Conservation (phyloP, 768 basidiomycete species). For the Pleurotus salmoneostramineus region DNA sequence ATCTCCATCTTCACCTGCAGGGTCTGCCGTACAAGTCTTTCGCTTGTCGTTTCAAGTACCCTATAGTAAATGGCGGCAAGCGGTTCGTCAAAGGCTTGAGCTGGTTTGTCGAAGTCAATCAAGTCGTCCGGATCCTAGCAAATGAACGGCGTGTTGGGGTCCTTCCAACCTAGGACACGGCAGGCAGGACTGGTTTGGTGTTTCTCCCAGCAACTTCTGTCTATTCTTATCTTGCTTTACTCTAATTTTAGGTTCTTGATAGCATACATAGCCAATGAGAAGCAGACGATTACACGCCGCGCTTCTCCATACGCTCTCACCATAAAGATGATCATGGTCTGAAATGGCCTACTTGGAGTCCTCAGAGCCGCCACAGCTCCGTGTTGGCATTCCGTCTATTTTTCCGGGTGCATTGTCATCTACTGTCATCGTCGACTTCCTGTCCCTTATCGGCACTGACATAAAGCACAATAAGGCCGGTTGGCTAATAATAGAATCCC, state of each 20-base stretch:
- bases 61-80: constrained; percentile 31
- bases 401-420: not conserved
- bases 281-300: not conserved
- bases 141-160: constrained; percentile 45
- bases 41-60: constrained; percentile 42
- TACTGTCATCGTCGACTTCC: too few species aligned
- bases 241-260: not conserved
- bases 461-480: not conserved
- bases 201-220: not conserved
- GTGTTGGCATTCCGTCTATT: too few species aligned
- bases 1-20: constrained; percentile 75
- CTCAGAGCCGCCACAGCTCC: too few species aligned
- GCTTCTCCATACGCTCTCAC: too few species aligned
- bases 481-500: not conserved
- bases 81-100: constrained; percentile 57
- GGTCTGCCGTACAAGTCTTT: constrained; percentile 56
- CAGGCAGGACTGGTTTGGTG: too few species aligned
- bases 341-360: too few species aligned
- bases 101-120: constrained; percentile 68
- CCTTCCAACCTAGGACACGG: constrained; percentile 42
- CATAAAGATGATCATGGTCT: too few species aligned
- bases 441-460: not conserved
- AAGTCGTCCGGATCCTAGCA: constrained; percentile 59
- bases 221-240: constrained; percentile 1
- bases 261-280: not conserved